Evolutionary conservation across 352 stramenopile genomes (phyloP), one percentile per base, ranked within the genome.

Genomic region (Globisporangium apiculatum): DNA sequence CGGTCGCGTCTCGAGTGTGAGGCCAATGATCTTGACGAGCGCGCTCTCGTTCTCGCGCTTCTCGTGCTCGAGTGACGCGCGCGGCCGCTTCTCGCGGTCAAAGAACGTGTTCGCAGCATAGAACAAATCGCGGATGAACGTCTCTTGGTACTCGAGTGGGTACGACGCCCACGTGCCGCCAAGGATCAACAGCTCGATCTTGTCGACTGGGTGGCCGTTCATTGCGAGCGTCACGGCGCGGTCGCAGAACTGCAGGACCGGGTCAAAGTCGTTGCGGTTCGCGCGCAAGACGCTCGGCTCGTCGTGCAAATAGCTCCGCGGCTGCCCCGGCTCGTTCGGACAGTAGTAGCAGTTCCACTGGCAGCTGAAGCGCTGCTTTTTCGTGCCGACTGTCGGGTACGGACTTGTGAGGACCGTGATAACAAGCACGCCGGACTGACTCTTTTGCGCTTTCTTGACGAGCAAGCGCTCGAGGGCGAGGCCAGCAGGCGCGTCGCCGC

Each of bases 331-430:
- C 50, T 98, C 87, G 63, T 98, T 97, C 4, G 91, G 91, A 65
- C 91, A 98, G 66, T 98, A 98, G 79, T 97, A 97, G 69, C 91
- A 98, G 62, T 97, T 97, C 87, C 91, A 97, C 69, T 97, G 87
- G 67, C 91, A 97, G 59, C 80, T 94, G 56, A 97, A 97, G 31
- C 75, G 78, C 69, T 97, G 91, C 43, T 65, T 67, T 66, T 89
- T 94, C 15, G 75, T 72, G 51, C 70, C 69, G 31, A 94, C 85
- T 12, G 67, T 63, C 42, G 91, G 88, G 67, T 97, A 96, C 53
- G 91, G 91, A 62, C 83, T 96, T 48, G 91, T 97, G 46, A 97
- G 76, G 58, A 97, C 89, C 11, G 91, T 97, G 49, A 97, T 75
- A 5, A 97, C 87, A 14, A 97, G 71, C 41, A 97, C 90, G 37